Conservation (phyloP, 257 asterid genomes). For the Primulina huaijiensis region DNA sequence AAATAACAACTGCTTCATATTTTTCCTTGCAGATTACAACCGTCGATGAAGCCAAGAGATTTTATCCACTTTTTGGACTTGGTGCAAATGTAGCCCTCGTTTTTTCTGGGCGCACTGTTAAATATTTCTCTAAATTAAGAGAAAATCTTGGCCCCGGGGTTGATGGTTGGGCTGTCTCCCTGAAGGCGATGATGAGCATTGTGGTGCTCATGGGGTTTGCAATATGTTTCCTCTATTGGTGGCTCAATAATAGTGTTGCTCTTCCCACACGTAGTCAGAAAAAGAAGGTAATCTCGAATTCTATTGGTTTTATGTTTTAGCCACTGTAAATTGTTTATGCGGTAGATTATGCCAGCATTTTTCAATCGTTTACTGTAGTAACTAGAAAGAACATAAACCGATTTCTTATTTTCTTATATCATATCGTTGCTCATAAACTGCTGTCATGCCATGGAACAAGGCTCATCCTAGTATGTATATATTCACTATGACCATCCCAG, state of each 20-base stretch:
- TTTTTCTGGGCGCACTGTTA: conserved; percentile 97
- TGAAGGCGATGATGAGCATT: conserved; percentile 91
- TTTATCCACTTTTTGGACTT: conserved; percentile 93
- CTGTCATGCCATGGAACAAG: neutral
- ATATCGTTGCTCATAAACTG: neutral
- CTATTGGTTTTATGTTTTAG: too few species aligned
- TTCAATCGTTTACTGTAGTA: too few species aligned
- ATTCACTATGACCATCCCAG: neutral
- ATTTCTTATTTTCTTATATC: neutral
- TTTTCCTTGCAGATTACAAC: conserved; percentile 70
- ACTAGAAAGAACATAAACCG: neutral
- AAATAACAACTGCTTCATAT: neutral
- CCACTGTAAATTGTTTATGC: too few species aligned
- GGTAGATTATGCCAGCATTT: too few species aligned
- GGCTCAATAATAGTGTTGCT: conserved; percentile 80
- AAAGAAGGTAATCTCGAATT: conserved; percentile 66
- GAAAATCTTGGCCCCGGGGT: conserved; percentile 82
- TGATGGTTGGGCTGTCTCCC: conserved; percentile 85
- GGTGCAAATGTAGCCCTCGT: conserved; percentile 94
- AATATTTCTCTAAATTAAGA: conserved; percentile 90
- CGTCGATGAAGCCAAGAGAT: conserved; percentile 86
- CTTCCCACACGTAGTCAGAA: conserved; percentile 76
- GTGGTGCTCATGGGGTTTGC: conserved; percentile 79
- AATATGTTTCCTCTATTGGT: conserved; percentile 85
- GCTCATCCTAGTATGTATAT: neutral